A percentile compares a stretch with the other conserved stretches of the same genome.
Conservation (phyloP, 2,329 filamentous ascomycete species). For the Volutella citrinella region DNA sequence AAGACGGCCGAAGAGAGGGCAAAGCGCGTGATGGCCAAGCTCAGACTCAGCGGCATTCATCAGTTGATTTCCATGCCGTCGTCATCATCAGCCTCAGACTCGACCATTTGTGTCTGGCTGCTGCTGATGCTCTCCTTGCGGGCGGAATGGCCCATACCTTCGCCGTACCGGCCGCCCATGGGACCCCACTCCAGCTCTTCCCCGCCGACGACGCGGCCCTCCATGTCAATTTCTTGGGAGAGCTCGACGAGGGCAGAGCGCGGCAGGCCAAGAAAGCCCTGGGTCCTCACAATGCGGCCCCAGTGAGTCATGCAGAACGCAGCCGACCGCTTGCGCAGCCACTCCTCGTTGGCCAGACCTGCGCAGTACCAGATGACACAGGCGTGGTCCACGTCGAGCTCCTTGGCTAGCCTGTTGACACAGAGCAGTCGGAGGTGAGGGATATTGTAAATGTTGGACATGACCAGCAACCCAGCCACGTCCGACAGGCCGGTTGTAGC, state of each 20-base stretch:
- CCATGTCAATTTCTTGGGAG: slow-evolving; percentile 88
- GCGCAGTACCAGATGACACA: slow-evolving; percentile 97
- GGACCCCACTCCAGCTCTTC: slow-evolving; percentile 68
- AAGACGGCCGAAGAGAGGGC: too few relatives aligned
- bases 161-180: slow-evolving; percentile 46
- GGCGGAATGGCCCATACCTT: slow-evolving; percentile 32
- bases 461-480: slow-evolving; percentile 90
- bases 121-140: slow-evolving; percentile 61
- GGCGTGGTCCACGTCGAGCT: slow-evolving; percentile 91
- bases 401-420: slow-evolving; percentile 83
- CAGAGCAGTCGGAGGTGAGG: slow-evolving; percentile 87
- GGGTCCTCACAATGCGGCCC: slow-evolving; percentile 88
- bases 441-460: slow-evolving; percentile 98
- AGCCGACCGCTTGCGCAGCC: slow-evolving; percentile 85
- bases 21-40: too few relatives aligned
- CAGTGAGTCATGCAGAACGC: slow-evolving; percentile 89
- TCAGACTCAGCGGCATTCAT: too few relatives aligned
- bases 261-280: slow-evolving; percentile 79
- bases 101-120: slow-evolving; percentile 54
- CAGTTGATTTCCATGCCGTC: slow-evolving; percentile 60
- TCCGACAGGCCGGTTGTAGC: slow-evolving; percentile 78
- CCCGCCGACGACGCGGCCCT: slow-evolving; percentile 85
- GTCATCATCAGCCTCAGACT: slow-evolving; percentile 58
- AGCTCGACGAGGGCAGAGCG: slow-evolving; percentile 81
- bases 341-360: slow-evolving; percentile 84